Percentiles rank a stretch among this genome's conserved stretches.
Conservation (phyloP, 139 green algal species). For the Coelastrella sp. region DNA sequence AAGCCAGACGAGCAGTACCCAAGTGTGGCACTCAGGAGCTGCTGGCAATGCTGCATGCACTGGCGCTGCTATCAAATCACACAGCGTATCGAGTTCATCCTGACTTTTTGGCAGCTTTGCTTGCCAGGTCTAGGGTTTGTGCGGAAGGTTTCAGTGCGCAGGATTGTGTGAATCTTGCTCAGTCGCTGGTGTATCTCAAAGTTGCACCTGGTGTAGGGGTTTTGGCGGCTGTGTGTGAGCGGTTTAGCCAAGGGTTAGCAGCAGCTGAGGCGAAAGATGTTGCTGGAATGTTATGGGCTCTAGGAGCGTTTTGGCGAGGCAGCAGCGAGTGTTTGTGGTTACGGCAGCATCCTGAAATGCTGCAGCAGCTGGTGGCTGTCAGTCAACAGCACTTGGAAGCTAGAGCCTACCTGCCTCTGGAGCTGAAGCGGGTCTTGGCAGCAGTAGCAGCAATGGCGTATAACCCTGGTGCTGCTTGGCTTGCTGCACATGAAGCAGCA, state of each 20-base stretch:
- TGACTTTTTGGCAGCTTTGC: constrained; percentile 13
- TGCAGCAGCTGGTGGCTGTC: constrained; percentile 4
- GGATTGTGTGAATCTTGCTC: background rate
- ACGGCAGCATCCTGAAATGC: constrained; percentile 3
- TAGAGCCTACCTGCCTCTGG: background rate
- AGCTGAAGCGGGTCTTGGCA: constrained; percentile 25
- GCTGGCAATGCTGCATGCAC: background rate
- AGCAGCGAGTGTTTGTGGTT: constrained; percentile 39
- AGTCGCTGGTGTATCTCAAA: constrained; percentile 29
- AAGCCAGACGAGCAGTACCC: background rate
- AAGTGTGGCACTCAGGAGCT: background rate
- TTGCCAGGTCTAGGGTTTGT: background rate
- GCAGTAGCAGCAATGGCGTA: constrained; percentile 9
- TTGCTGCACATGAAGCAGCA: constrained; percentile 32
- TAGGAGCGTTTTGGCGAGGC: constrained; percentile 29
- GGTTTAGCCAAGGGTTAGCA: background rate
- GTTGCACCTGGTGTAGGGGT: constrained; percentile 17
- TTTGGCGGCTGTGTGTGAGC: background rate
- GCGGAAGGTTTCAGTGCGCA: background rate
- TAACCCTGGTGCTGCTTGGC: constrained; percentile 5
- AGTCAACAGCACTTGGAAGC: background rate
- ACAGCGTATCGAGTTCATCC: background rate
- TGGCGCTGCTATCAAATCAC: constrained; percentile 6
- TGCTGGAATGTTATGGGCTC: constrained; percentile 1
- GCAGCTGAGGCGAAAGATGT: background rate